Evolutionary conservation across 2,329 filamentous ascomycete genomes (phyloP).

Genomic region (Talaromyces funiculosus): DNA sequence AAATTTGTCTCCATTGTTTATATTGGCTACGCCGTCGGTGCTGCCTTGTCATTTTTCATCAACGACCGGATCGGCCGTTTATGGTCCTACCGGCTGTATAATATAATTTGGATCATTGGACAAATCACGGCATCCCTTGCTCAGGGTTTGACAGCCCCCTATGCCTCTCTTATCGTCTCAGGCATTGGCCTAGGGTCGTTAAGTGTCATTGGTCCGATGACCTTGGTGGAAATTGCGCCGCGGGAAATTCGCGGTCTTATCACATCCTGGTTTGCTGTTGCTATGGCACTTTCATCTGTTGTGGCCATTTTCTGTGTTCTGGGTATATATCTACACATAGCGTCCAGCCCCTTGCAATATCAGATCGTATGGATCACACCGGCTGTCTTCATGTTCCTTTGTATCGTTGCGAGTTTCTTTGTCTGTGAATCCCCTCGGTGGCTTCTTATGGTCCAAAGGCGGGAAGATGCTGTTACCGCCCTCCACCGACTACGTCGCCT

Average conservation of each 20-base stretch:
- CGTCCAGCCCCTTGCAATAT: slow-evolving; percentile 26
- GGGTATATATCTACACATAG: slow-evolving; percentile 29
- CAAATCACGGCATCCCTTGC: slow-evolving; percentile 19
- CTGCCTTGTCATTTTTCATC: slow-evolving; percentile 34
- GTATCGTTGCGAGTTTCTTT: slow-evolving; percentile 27
- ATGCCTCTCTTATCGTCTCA: slow-evolving; percentile 33
- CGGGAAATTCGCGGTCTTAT: slow-evolving; percentile 37
- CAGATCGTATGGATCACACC: slow-evolving; percentile 30
- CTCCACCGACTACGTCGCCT: slow-evolving; percentile 28
- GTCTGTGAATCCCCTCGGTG: slow-evolving; percentile 32
- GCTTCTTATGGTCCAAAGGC: slow-evolving; percentile 24
- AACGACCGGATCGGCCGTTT: slow-evolving; percentile 37
- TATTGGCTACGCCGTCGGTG: slow-evolving; percentile 27
- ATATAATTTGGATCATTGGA: slow-evolving; percentile 21
- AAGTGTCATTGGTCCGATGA: slow-evolving; percentile 35
- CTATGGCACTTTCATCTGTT: slow-evolving; percentile 32
- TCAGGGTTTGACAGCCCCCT: slow-evolving; percentile 25
- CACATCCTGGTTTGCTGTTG: slow-evolving; percentile 33
- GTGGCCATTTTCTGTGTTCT: slow-evolving; percentile 32
- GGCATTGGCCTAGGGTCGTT: slow-evolving; percentile 37
- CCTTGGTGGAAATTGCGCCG: slow-evolving; percentile 39
- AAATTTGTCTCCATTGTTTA: slow-evolving; percentile 37
- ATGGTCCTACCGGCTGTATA: slow-evolving; percentile 39
- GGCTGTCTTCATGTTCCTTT: slow-evolving; percentile 24
- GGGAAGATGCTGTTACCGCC: slow-evolving; percentile 24